Base-by-base conservation (phyloP, 495 filamentous ascomycete genomes). In the Tuber aestivum region DNA sequence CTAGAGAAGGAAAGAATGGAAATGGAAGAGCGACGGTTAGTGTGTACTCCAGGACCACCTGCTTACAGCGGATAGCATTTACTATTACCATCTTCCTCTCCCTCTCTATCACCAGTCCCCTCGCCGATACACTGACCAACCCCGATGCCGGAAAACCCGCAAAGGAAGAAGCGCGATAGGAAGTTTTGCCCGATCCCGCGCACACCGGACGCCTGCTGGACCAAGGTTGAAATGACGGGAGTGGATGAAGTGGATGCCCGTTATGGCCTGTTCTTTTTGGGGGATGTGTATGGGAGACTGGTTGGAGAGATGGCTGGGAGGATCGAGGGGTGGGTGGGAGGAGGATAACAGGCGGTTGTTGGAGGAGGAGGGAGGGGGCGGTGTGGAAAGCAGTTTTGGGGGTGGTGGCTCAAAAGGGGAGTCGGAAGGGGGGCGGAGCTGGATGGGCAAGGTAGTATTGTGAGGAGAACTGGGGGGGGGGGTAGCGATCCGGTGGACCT, bases 171-270 rank as follows among this genome's bases (percentile, higher is more conserved):
- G 78, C 86, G 83, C 68, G 86, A 90, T 74, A 89, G 89, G 70
- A 94, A 91, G 75, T 97, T 97, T 84, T 95, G 93, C 83, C 89
- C 91, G 76, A 83, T 94, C 0, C 93, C 94, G 0, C 78, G 84
- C 12, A 84, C 38, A 40, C 38, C 7, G 38, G 38, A 7, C 38
- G 38, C 38, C 38, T 40, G 3, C 38, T 40, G 38, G 38, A 40
- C 7, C 7, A 40, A 40, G 38, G 38, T 40, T 40, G n/a, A 88
- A 80, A 95, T 97, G 91, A 87, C 90, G 45, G 90, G 89, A 50
- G 90, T 95, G 70, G 93, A 96, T 81, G 92, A 97, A 80, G 92
- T 97, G 7, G 89, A 87, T 14, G 94, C 94, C 7, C 94, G 97
- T 83, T 94, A 92, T 73, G 91, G 93, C 4, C 85, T 97, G 75